Evolutionary conservation across 2,329 filamentous ascomycete genomes (phyloP).

Genomic region (Pseudogymnoascus pannorum): DNA sequence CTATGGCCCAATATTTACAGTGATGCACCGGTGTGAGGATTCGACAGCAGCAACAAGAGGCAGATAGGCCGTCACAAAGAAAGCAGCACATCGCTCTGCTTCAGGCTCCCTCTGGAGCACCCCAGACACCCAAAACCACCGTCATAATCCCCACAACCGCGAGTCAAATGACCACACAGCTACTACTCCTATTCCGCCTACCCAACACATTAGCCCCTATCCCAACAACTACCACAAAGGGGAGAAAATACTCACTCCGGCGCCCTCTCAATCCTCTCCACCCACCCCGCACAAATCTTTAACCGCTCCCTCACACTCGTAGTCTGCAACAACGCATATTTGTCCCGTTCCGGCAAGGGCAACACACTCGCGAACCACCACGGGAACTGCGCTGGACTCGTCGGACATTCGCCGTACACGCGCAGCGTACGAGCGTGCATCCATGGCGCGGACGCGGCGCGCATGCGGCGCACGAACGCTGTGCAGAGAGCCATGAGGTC

Average conservation of each 20-base stretch:
- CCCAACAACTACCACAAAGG: not conserved
- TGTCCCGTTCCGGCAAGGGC: constrained; percentile 69
- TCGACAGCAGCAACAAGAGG: not conserved
- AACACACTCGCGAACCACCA: constrained; percentile 87
- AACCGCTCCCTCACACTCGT: constrained; percentile 72
- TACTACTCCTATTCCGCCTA: constrained; percentile 4
- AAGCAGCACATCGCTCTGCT: not conserved
- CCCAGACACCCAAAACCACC: constrained; percentile 5
- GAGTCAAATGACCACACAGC: constrained; percentile 5
- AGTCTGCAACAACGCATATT: constrained; percentile 66
- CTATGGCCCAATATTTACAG: not conserved
- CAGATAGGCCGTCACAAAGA: not conserved
- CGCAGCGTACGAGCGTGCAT: constrained; percentile 62
- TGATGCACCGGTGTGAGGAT: not conserved
- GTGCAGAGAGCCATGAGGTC: constrained; percentile 58
- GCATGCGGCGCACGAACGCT: constrained; percentile 63
- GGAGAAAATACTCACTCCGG: not conserved
- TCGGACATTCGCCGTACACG: constrained; percentile 70
- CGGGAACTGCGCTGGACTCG: constrained; percentile 69
- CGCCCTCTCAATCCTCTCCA: constrained; percentile 41
- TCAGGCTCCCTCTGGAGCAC: not conserved
- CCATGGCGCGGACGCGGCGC: constrained; percentile 63
- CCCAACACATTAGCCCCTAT: not conserved
- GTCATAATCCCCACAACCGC: constrained; percentile 2
- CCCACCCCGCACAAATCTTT: constrained; percentile 78